phyloP scores from a whole-genome alignment of 2,329 filamentous ascomycete species.

The Coniella vitis region DNA sequence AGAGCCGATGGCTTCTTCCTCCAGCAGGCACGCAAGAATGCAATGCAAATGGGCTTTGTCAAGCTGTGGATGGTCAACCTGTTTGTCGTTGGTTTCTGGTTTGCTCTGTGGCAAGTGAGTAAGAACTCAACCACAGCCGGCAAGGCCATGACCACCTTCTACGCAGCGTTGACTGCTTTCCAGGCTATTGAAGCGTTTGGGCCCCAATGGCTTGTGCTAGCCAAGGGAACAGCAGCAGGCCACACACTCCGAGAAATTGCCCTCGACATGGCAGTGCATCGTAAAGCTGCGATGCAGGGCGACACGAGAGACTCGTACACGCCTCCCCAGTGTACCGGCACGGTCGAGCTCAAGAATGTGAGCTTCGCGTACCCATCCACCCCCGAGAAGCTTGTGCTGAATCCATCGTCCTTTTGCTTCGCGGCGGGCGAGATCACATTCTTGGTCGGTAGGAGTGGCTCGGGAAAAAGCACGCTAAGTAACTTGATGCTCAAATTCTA shows the following conservation, averaged over 20 bases:
- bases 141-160: constrained; percentile 76
- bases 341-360: constrained; percentile 67
- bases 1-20: constrained; percentile 57
- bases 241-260: constrained; percentile 49
- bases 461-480: constrained; percentile 83
- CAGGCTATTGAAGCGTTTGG: constrained; percentile 68
- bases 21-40: constrained; percentile 60
- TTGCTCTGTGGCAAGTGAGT: constrained; percentile 64
- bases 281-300: constrained; percentile 17
- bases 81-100: constrained; percentile 89
- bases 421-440: constrained; percentile 68
- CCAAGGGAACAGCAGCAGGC: constrained; percentile 73
- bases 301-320: constrained; percentile 15
- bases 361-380: constrained; percentile 76
- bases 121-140: constrained; percentile 52
- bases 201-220: constrained; percentile 69
- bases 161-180: constrained; percentile 69
- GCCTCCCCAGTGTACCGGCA: constrained; percentile 47
- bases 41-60: constrained; percentile 65
- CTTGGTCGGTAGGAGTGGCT: constrained; percentile 79
- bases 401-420: constrained; percentile 60
- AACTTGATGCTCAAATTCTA: constrained; percentile 78
- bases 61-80: constrained; percentile 69
- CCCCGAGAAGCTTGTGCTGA: constrained; percentile 51
- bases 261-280: constrained; percentile 23